phyloP scores from a whole-genome alignment of 768 basidiomycete species.

The Leccinum broughii region DNA sequence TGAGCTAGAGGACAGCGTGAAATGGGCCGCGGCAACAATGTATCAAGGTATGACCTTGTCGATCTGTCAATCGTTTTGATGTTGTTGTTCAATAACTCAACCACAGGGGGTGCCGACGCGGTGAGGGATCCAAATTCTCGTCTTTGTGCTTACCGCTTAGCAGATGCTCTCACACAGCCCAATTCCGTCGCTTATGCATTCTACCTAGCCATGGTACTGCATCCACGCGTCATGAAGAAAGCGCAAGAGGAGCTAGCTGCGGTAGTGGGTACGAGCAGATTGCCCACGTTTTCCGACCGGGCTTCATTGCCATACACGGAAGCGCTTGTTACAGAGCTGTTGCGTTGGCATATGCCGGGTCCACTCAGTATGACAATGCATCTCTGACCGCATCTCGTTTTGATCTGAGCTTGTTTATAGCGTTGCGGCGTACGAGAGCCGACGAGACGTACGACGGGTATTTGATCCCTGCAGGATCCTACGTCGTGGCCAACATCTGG shows the following conservation, averaged over 20 bases:
- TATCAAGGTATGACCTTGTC: conserved; percentile 12
- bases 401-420: background rate
- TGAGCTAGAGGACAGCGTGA: conserved; percentile 17
- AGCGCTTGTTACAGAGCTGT: conserved; percentile 21
- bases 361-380: conserved; percentile 10
- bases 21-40: conserved; percentile 18
- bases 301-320: conserved; percentile 14
- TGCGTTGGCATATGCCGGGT: conserved; percentile 21
- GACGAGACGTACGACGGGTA: conserved; percentile 25
- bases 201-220: conserved; percentile 32
- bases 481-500: conserved; percentile 22
- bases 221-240: conserved; percentile 27
- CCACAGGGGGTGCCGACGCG: conserved; percentile 27
- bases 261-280: conserved; percentile 21
- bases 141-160: background rate
- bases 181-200: conserved; percentile 14
- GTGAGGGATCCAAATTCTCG: background rate
- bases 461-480: conserved; percentile 20
- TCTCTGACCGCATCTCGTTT: background rate
- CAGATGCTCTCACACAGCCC: conserved; percentile 8
- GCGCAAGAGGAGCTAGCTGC: conserved; percentile 29
- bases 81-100: background rate
- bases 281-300: conserved; percentile 29
- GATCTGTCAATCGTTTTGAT: background rate
- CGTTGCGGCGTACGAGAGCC: conserved; percentile 1